Evolutionary conservation across 2,329 filamentous ascomycete species (phyloP), one percentile per base, ranked within the genome.

Genomic region (Sodiomyces alkalinus): DNA sequence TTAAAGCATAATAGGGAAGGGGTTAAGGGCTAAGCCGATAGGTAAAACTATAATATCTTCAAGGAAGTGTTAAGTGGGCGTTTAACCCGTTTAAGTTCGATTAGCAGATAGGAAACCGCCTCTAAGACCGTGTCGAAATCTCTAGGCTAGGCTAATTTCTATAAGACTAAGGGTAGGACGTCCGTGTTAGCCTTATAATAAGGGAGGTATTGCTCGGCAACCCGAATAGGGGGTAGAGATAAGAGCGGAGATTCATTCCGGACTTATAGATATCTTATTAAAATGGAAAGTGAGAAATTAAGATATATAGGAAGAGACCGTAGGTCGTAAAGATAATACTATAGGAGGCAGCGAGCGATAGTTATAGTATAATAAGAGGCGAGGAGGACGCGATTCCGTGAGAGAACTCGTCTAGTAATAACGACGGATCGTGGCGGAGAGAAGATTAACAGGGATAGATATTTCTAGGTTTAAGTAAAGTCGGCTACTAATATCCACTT

Each of bases 291-390:
- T n/a, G n/a, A n/a, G n/a, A n/a, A n/a, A 21, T 28, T 12, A 10
- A 15, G 6, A 40, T 69, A 32, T 59, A 87, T 81, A 90, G 57
- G 49, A 90, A 90, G 27, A 64, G 60, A 38, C 67, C 77, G 57
- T 85, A 86, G 27, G 78, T 82, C 29, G 82, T 56, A 48, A 86
- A 87, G 48, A 90, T 77, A 48, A 87, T 62, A 61, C 80, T 80
- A 60, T 87, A 85, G 18, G 80, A 86, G 47, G 80, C 80, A 64
- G 68, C 58, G 31, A 62, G 71, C 2, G 81, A 86, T 33, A 79
- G 80, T 40, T 75, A 66, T 13, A 78, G 78, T 81, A 87, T 90
- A 32, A 17, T 53, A 20, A 17, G 23, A 17, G 23, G 16, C 23
- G 15, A 23, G 9, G n/a, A n/a, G n/a, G 8, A 25, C 8, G 23